Evolutionary conservation across 2,329 filamentous ascomycete species (phyloP).

Genomic region (Xylariomycetidae sp.): DNA sequence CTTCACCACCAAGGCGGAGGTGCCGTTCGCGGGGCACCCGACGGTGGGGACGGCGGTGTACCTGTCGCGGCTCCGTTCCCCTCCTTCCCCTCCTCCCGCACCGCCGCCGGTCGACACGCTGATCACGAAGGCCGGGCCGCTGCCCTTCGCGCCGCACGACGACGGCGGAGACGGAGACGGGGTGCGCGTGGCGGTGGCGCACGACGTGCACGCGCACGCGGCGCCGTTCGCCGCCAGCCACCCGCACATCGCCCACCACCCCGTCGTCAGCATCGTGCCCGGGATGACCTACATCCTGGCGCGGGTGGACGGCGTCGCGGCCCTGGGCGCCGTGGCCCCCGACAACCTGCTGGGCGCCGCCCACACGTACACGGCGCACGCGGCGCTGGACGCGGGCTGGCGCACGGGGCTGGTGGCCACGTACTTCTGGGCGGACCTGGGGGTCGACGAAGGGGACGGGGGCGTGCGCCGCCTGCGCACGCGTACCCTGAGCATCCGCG

Average conservation of each 20-base stretch:
- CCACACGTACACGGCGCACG: constrained; percentile 14
- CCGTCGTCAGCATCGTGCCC: constrained; percentile 57
- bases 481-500: constrained; percentile 47
- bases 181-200: constrained; percentile 59
- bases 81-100: too few species aligned
- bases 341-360: constrained; percentile 27
- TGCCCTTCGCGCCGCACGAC: constrained; percentile 33
- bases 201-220: constrained; percentile 56
- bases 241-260: constrained; percentile 27
- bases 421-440: constrained; percentile 51
- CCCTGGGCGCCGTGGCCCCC: constrained; percentile 41
- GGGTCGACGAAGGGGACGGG: constrained; percentile 20
- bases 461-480: constrained; percentile 39
- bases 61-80: constrained; percentile 31
- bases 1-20: constrained; percentile 47
- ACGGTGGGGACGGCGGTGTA: constrained; percentile 51
- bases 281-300: constrained; percentile 66
- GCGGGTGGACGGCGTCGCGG: constrained; percentile 51
- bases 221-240: constrained; percentile 24
- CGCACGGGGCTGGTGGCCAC: constrained; percentile 41
- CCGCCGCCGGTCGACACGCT: constrained; percentile 40
- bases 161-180: constrained; percentile 29
- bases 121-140: constrained; percentile 50
- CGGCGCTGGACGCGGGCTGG: constrained; percentile 47
- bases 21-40: constrained; percentile 59